Percentiles rank a stretch among this genome's conserved stretches.
Evolutionary conservation across 2,329 filamentous ascomycete species (phyloP).

Genomic region (Passalora sequoiae): DNA sequence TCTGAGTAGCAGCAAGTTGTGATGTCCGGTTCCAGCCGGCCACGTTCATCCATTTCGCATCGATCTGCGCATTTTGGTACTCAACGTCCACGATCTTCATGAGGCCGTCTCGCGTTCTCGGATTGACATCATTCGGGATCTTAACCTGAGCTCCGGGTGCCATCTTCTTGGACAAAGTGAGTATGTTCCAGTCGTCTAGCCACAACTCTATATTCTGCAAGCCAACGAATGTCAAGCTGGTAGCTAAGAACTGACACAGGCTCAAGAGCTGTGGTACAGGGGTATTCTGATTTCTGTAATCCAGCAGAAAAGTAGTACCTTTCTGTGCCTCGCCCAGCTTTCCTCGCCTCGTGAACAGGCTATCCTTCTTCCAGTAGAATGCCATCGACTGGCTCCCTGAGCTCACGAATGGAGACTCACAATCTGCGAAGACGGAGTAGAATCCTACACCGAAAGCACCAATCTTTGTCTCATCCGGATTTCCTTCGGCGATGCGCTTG

Average conservation of each 20-base stretch:
- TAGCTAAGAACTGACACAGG: conserved; percentile 86
- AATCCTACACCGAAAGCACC: conserved; percentile 97
- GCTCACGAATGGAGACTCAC: conserved; percentile 93
- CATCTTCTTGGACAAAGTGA: conserved; percentile 76
- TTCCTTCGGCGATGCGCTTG: conserved; percentile 97
- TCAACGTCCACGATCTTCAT: conserved; percentile 83
- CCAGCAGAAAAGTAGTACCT: conserved; percentile 87
- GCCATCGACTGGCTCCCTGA: conserved; percentile 92
- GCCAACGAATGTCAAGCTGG: conserved; percentile 91
- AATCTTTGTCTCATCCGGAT: conserved; percentile 98
- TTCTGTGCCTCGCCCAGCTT: conserved; percentile 54
- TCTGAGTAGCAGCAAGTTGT: conserved; percentile 14
- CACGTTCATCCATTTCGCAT: conserved; percentile 81
- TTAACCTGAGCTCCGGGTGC: conserved; percentile 68
- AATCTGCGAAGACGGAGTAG: conserved; percentile 97
- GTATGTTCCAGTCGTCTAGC: conserved; percentile 79
- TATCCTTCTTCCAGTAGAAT: conserved; percentile 99
- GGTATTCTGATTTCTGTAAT: conserved; percentile 84
- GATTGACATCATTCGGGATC: conserved; percentile 74
- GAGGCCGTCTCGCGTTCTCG: conserved; percentile 75
- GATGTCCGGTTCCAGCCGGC: conserved; percentile 68
- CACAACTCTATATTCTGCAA: conserved; percentile 82
- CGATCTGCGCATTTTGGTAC: conserved; percentile 83
- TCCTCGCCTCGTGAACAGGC: conserved; percentile 83
- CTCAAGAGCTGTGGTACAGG: conserved; percentile 81